A percentile compares a stretch with the other conserved stretches of the same genome.
Evolutionary conservation across 2,329 filamentous ascomycete genomes (phyloP).

Genomic region (Penicillium expansum): DNA sequence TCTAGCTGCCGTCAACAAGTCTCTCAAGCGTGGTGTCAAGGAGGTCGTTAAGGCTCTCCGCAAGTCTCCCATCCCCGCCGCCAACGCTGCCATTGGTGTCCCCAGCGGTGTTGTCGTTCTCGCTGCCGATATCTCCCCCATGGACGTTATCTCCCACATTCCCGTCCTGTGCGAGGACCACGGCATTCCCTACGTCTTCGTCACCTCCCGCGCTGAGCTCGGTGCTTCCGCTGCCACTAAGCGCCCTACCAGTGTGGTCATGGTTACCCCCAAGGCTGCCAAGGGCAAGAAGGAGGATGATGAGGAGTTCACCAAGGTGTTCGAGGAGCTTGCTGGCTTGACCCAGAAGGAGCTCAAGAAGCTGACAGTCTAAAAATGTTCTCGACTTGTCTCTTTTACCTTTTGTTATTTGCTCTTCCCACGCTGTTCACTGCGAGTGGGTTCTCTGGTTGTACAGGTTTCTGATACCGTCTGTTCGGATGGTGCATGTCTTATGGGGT

Average conservation of each 20-base stretch:
- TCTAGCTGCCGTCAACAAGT: conserved; percentile 88
- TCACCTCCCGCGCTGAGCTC: conserved; percentile 86
- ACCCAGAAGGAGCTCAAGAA: conserved; percentile 58
- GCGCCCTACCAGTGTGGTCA: conserved; percentile 92
- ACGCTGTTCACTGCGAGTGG: conserved; percentile 27
- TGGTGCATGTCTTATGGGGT: conserved; percentile 41
- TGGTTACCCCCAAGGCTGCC: conserved; percentile 61
- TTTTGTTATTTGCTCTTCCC: conserved; percentile 21
- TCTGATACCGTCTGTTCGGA: conserved; percentile 36
- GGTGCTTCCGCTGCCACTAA: conserved; percentile 93
- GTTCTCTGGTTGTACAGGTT: conserved; percentile 40
- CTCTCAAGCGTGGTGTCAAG: conserved; percentile 96
- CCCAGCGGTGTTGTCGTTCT: conserved; percentile 80
- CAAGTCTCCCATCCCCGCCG: conserved; percentile 74
- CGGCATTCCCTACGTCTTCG: conserved; percentile 94
- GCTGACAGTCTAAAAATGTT: conserved; percentile 50
- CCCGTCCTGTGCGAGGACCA: conserved; percentile 98
- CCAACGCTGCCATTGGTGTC: conserved; percentile 59
- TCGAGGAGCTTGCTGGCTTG: conserved; percentile 57
- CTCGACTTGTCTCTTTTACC: conserved; percentile 20
- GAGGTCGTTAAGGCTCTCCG: conserved; percentile 98
- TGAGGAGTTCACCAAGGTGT: conserved; percentile 53
- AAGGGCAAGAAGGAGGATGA: conserved; percentile 52
- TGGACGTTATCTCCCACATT: conserved; percentile 98
- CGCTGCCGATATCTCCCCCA: conserved; percentile 94